These are phyloP conservation scores for Houttuynia cordata DNA, from an alignment of 164 flowering plant genomes.

Conservation along the genomic window DNA sequence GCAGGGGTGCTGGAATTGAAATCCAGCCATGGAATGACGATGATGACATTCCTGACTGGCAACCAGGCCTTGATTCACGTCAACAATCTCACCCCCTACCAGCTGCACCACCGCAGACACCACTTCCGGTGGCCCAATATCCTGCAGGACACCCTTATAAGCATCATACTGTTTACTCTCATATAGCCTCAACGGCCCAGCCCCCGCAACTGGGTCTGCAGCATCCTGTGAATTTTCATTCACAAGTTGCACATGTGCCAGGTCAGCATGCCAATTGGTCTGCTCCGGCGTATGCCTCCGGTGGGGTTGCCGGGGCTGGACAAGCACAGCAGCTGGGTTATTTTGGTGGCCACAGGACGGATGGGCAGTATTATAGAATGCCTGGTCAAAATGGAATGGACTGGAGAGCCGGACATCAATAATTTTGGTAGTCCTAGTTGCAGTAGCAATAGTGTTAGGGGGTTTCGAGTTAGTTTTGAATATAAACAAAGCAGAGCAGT, in stretches of 20 bases:
- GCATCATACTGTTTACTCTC: not conserved
- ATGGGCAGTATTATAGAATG: not conserved
- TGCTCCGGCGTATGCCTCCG: not conserved
- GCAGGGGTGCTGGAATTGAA: conserved; percentile 15
- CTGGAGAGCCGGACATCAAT: not conserved
- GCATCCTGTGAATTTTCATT: conserved; percentile 4
- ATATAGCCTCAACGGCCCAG: not conserved
- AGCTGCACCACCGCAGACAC: too few relatives aligned
- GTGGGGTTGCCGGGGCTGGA: not conserved
- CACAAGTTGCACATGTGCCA: not conserved
- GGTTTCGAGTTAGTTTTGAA: not conserved
- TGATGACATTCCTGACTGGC: conserved; percentile 97
- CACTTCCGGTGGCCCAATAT: conserved; percentile 1
- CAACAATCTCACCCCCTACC: conserved; percentile 11
- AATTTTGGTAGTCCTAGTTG: not conserved
- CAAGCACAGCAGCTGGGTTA: not conserved
- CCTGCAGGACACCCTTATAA: not conserved
- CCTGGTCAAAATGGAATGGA: conserved; percentile 1
- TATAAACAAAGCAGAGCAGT: not conserved
- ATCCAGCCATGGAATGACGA: conserved; percentile 63
- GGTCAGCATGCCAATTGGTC: not conserved
- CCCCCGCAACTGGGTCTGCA: conserved; percentile 5
- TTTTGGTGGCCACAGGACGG: not conserved
- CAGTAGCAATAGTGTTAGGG: not conserved
- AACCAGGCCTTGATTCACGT: conserved; percentile 28